Percentiles rank a stretch among this genome's conserved stretches.
These are phyloP conservation scores for Guadua angustifolia DNA, from an alignment of 176 grass and related monocot genomes.

Conservation along the genomic window DNA sequence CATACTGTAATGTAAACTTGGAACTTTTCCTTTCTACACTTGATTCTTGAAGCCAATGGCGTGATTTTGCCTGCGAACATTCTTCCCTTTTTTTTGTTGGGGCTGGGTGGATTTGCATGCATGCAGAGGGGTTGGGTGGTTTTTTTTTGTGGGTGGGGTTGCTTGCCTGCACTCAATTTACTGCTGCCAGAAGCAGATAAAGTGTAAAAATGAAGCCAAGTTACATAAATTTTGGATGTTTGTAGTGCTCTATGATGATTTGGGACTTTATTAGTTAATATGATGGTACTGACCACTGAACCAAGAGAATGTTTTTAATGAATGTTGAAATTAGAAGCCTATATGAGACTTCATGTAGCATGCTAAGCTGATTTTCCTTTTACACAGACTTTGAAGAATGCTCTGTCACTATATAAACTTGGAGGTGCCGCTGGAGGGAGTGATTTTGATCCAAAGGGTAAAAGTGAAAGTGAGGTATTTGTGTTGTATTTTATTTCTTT, in stretches of 20 bases:
- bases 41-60: slow-evolving; percentile 10
- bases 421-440: slow-evolving; percentile 96
- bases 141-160: background rate
- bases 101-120: background rate
- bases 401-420: slow-evolving; percentile 93
- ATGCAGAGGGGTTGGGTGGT: background rate
- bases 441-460: slow-evolving; percentile 99
- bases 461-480: slow-evolving; percentile 89
- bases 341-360: slow-evolving; percentile 27
- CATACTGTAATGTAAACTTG: slow-evolving; percentile 9
- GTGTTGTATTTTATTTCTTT: slow-evolving; percentile 33
- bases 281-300: slow-evolving; percentile 5
- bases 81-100: background rate
- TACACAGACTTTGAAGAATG: slow-evolving; percentile 88
- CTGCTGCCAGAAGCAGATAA: background rate
- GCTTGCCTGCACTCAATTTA: slow-evolving; percentile 11
- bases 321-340: slow-evolving; percentile 6
- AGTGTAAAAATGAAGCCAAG: slow-evolving; percentile 16
- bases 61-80: slow-evolving; percentile 5
- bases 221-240: slow-evolving; percentile 25
- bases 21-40: background rate
- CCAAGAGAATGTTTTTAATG: slow-evolving; percentile 1
- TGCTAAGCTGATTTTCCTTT: slow-evolving; percentile 37
- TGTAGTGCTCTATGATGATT: slow-evolving; percentile 3
- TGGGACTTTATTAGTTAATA: slow-evolving; percentile 4